Conservation (phyloP, 2,329 filamentous ascomycete genomes). For the Paracoccidioides brasiliensis region DNA sequence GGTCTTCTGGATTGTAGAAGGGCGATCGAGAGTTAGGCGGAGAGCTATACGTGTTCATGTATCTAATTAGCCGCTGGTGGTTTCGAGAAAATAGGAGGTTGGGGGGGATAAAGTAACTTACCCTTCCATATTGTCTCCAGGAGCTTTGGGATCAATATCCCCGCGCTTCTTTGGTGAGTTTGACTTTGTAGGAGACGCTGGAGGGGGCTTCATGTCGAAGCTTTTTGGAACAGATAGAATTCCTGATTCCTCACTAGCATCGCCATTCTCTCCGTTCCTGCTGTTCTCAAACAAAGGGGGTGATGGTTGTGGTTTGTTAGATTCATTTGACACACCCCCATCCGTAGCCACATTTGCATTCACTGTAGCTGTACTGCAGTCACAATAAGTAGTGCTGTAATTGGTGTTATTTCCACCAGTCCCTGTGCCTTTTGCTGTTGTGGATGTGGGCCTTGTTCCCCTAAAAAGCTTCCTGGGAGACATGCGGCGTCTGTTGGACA, state of each 20-base stretch:
- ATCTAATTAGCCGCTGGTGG: not conserved
- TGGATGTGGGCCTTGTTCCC: constrained; percentile 19
- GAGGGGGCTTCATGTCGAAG: not conserved
- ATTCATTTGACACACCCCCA: not conserved
- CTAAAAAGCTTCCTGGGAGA: constrained; percentile 23
- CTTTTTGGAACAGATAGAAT: not conserved
- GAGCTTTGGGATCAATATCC: not conserved
- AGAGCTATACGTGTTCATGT: not conserved
- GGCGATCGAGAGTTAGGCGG: not conserved
- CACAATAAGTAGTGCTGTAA: not conserved
- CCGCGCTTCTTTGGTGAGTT: constrained; percentile 2
- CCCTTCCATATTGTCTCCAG: not conserved
- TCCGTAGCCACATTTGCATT: not conserved
- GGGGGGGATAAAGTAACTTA: not conserved
- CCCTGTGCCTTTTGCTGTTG: constrained; percentile 5
- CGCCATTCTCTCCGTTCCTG: not conserved
- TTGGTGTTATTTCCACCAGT: not conserved
- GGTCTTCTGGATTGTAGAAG: not conserved
- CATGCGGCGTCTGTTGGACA: constrained; percentile 12
- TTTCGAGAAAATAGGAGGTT: not conserved
- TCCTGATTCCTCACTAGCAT: not conserved
- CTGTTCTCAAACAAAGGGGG: not conserved
- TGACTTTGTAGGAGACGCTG: not conserved
- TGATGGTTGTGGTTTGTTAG: not conserved
- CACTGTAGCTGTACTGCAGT: not conserved